phyloP scores from a whole-genome alignment of 1,139 yeast genomes.

The Candida sp. region DNA sequence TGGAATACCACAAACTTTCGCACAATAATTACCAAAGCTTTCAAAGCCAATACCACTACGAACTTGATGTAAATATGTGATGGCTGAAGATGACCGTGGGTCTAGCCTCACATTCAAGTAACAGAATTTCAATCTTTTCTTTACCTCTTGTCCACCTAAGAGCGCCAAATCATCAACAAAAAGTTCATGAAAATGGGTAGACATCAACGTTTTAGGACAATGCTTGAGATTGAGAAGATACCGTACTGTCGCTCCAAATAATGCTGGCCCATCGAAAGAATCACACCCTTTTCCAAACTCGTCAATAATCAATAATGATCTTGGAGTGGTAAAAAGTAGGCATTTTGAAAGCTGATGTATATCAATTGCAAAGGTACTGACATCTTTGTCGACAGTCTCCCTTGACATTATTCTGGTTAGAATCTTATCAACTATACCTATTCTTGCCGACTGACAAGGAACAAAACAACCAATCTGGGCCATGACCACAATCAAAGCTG shows the following conservation, averaged over 20 bases:
- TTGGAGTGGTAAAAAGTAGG: conserved; percentile 26
- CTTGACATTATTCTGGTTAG: conserved; percentile 38
- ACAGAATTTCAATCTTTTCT: not conserved
- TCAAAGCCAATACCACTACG: conserved; percentile 22
- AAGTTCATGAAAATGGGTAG: conserved; percentile 44
- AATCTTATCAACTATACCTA: conserved; percentile 42
- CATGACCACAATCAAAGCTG: conserved; percentile 39
- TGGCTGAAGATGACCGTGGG: conserved; percentile 5
- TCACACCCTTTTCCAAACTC: conserved; percentile 55
- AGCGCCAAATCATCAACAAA: conserved; percentile 15
- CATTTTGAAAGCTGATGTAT: conserved; percentile 40
- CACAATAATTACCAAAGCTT: conserved; percentile 39
- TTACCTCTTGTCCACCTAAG: conserved; percentile 1
- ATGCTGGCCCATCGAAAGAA: conserved; percentile 39
- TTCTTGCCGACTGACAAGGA: conserved; percentile 39
- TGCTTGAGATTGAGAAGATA: conserved; percentile 11
- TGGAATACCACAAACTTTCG: conserved; percentile 30
- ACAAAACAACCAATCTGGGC: conserved; percentile 50
- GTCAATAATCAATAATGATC: conserved; percentile 40
- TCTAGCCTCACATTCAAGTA: not conserved
- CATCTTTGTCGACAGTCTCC: conserved; percentile 37
- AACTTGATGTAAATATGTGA: conserved; percentile 29
- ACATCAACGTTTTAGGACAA: conserved; percentile 29
- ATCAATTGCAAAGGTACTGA: conserved; percentile 47
- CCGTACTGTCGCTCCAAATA: conserved; percentile 35